Conservation (phyloP, 148 eudicot species). For the Limonium bicolor region DNA sequence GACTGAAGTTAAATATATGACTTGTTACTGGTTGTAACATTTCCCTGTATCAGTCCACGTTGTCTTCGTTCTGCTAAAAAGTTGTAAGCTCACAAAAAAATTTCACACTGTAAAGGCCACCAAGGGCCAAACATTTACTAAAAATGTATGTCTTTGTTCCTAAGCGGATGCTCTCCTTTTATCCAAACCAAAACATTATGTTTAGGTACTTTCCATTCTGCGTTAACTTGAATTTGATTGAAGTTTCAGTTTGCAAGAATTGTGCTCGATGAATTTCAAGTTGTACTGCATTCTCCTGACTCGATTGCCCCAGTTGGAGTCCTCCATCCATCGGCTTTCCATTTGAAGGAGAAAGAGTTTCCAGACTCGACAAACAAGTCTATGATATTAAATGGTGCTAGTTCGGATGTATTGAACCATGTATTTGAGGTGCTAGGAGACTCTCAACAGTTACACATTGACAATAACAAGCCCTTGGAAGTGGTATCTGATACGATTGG, state of each 20-base stretch:
- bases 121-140: too few species aligned
- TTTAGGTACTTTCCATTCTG: too few species aligned
- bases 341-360: conserved; percentile 48
- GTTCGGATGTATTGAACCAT: conserved; percentile 19
- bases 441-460: conserved; percentile 14
- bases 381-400: conserved; percentile 13
- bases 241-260: conserved; percentile 73
- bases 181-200: too few species aligned
- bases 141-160: too few species aligned
- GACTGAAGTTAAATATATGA: too few species aligned
- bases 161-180: too few species aligned
- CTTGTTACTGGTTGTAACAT: too few species aligned
- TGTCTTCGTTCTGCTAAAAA: too few species aligned
- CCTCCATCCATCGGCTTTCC: conserved; percentile 85
- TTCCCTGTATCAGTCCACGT: too few species aligned
- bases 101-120: too few species aligned
- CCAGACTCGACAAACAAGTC: conserved; percentile 13
- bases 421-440: conserved; percentile 64
- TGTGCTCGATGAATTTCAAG: conserved; percentile 69
- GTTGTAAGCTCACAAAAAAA: too few species aligned
- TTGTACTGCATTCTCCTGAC: conserved; percentile 73
- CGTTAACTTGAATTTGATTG: not conserved
- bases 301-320: conserved; percentile 92
- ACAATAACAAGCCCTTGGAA: conserved; percentile 12
- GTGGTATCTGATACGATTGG: conserved; percentile 10